Evolutionary conservation across 495 filamentous ascomycete genomes (phyloP).

Genomic region (Monascus purpureus): DNA sequence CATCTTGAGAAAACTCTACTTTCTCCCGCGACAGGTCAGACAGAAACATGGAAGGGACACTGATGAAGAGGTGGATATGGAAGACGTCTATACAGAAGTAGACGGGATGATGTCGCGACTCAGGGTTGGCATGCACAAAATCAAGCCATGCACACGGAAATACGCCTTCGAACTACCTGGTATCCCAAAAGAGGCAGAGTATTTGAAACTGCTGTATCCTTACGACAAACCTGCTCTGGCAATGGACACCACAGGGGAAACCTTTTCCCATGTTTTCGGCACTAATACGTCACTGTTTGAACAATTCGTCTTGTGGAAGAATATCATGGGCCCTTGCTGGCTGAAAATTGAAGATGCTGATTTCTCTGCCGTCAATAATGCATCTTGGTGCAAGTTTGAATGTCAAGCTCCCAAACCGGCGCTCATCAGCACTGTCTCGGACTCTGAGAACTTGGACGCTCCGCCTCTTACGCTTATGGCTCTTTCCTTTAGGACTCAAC

Average conservation of each 20-base stretch:
- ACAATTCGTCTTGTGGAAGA: slow-evolving; percentile 96
- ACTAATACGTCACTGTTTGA: slow-evolving; percentile 90
- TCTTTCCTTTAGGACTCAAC: slow-evolving; percentile 69
- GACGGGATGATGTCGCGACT: slow-evolving; percentile 71
- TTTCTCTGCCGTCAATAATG: slow-evolving; percentile 73
- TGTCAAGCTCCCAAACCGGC: slow-evolving; percentile 65
- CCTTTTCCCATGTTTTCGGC: slow-evolving; percentile 90
- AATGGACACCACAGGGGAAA: slow-evolving; percentile 64
- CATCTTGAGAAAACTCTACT: slow-evolving; percentile 82
- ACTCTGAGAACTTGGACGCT: slow-evolving; percentile 62
- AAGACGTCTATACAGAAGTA: slow-evolving; percentile 81
- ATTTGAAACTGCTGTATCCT: slow-evolving; percentile 86
- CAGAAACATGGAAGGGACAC: slow-evolving; percentile 52
- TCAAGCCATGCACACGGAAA: slow-evolving; percentile 77
- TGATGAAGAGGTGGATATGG: slow-evolving; percentile 72
- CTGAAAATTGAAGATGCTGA: slow-evolving; percentile 73
- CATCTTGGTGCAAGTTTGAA: slow-evolving; percentile 95
- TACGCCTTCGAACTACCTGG: slow-evolving; percentile 90
- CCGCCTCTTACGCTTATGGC: slow-evolving; percentile 92
- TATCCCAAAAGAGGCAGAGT: slow-evolving; percentile 78
- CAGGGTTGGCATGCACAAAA: slow-evolving; percentile 77
- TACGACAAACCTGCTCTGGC: slow-evolving; percentile 63
- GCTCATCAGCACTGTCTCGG: slow-evolving; percentile 50
- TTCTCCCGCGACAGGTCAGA: slow-evolving; percentile 67
- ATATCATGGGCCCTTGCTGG: slow-evolving; percentile 98